These are phyloP conservation scores for Cryphonectria naterciae DNA, from an alignment of 2,329 filamentous ascomycete species.

Conservation along the genomic window DNA sequence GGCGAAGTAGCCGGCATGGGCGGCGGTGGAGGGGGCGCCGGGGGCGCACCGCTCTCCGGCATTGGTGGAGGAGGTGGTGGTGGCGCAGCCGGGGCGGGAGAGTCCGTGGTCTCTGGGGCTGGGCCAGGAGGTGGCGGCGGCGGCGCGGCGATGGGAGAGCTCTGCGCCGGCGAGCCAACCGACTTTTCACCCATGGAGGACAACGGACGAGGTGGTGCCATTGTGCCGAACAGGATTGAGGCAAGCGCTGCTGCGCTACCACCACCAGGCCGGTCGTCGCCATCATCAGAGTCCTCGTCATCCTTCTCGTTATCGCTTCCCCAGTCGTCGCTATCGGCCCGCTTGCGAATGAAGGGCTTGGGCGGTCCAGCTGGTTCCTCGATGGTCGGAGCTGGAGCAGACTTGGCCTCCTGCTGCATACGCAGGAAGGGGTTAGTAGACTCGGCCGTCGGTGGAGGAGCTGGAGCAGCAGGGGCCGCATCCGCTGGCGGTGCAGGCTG, in stretches of 20 bases:
- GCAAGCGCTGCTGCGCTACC: constrained; percentile 89
- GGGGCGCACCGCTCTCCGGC: constrained; percentile 37
- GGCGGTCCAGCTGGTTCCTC: constrained; percentile 49
- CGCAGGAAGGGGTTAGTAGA: constrained; percentile 98
- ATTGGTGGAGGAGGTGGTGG: constrained; percentile 36
- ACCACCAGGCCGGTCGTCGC: constrained; percentile 78
- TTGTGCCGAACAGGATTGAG: constrained; percentile 93
- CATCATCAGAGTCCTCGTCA: constrained; percentile 67
- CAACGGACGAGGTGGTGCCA: constrained; percentile 88
- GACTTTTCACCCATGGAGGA: constrained; percentile 78
- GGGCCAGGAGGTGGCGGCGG: constrained; percentile 45
- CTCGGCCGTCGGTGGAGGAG: constrained; percentile 47
- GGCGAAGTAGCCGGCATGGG: constrained; percentile 31
- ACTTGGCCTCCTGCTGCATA: constrained; percentile 68
- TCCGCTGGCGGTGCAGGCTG: constrained; percentile 47
- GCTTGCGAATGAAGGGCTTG: constrained; percentile 57
- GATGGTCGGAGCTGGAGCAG: constrained; percentile 47
- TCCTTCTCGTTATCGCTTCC: constrained; percentile 68
- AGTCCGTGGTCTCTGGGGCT: constrained; percentile 31
- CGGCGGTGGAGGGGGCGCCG: constrained; percentile 45
- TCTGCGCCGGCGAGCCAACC: constrained; percentile 41
- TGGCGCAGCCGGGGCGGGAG: constrained; percentile 38
- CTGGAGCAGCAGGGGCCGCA: constrained; percentile 45
- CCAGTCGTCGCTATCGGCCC: constrained; percentile 74
- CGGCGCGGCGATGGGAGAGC: constrained; percentile 46